phyloP scores from a whole-genome alignment of 208 protist genomes.

The Herpetomonas samuelpessoai region DNA sequence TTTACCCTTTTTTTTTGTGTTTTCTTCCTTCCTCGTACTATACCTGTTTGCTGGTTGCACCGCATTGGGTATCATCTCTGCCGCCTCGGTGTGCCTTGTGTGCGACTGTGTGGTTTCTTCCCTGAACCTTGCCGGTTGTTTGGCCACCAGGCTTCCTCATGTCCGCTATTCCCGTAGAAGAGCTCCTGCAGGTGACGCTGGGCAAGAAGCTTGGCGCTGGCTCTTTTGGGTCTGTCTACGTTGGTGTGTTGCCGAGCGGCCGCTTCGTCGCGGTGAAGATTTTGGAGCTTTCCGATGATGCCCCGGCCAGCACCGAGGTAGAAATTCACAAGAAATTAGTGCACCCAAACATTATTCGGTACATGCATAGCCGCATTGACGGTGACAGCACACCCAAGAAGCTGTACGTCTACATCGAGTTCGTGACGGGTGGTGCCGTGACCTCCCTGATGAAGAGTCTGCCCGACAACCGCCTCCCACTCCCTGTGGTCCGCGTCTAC shows the following conservation, averaged over 20 bases:
- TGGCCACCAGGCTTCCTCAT: too few relatives aligned
- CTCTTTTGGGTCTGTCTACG: slow-evolving; percentile 87
- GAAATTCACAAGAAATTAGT: slow-evolving; percentile 88
- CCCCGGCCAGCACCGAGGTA: slow-evolving; percentile 83
- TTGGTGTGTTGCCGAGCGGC: slow-evolving; percentile 83
- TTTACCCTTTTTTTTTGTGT: slow-evolving; percentile 3
- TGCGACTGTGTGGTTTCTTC: too few relatives aligned
- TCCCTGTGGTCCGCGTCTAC: slow-evolving; percentile 80
- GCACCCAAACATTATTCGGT: slow-evolving; percentile 92
- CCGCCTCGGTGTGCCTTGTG: too few relatives aligned
- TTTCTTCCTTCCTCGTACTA: too few relatives aligned
- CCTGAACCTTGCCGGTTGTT: too few relatives aligned
- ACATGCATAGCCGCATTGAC: slow-evolving; percentile 81
- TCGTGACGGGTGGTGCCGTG: slow-evolving; percentile 90
- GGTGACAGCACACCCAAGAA: slow-evolving; percentile 78
- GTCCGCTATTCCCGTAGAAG: slow-evolving; percentile 53
- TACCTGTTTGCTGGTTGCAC: too few relatives aligned
- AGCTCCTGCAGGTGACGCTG: slow-evolving; percentile 73
- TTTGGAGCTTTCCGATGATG: slow-evolving; percentile 80
- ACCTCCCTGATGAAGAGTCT: slow-evolving; percentile 88
- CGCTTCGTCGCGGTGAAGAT: slow-evolving; percentile 90
- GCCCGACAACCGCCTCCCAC: slow-evolving; percentile 68
- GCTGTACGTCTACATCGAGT: slow-evolving; percentile 91
- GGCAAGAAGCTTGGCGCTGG: slow-evolving; percentile 90
- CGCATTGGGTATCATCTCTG: too few relatives aligned